Percentiles rank a stretch among this genome's conserved stretches.
These are phyloP conservation scores for Cenchrus purpureus DNA, from an alignment of 176 grass and related monocot genomes.

Conservation along the genomic window DNA sequence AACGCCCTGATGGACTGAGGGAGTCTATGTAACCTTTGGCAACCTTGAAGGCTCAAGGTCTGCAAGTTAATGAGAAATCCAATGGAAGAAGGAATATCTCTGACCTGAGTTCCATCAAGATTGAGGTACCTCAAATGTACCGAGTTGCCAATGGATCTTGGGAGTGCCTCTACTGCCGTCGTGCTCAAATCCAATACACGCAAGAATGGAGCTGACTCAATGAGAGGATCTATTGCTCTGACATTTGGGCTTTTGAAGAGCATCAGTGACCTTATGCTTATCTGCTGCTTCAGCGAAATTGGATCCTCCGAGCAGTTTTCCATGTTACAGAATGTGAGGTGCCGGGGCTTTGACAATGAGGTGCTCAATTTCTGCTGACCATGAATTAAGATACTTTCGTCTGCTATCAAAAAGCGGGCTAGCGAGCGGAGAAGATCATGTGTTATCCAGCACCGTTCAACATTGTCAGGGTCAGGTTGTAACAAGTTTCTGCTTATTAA, in stretches of 20 bases:
- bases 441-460: constrained; percentile 61
- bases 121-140: constrained; percentile 80
- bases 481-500: constrained; percentile 74
- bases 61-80: constrained; percentile 75
- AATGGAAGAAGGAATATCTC: constrained; percentile 69
- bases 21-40: constrained; percentile 61
- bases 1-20: constrained; percentile 68
- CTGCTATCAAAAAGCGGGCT: constrained; percentile 58
- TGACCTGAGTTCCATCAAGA: constrained; percentile 72
- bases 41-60: constrained; percentile 65
- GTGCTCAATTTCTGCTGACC: constrained; percentile 52
- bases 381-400: constrained; percentile 67
- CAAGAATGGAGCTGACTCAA: constrained; percentile 50
- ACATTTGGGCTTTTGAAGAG: constrained; percentile 59
- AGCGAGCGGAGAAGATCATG: constrained; percentile 64
- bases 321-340: constrained; percentile 59
- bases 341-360: constrained; percentile 57
- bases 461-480: constrained; percentile 56
- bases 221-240: constrained; percentile 58
- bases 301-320: constrained; percentile 50
- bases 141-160: constrained; percentile 63
- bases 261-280: constrained; percentile 69
- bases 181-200: constrained; percentile 67
- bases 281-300: constrained; percentile 72
- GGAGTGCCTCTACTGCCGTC: constrained; percentile 58